Evolutionary conservation across 2,329 filamentous ascomycete species (phyloP).

Genomic region (Xylaria sp.): DNA sequence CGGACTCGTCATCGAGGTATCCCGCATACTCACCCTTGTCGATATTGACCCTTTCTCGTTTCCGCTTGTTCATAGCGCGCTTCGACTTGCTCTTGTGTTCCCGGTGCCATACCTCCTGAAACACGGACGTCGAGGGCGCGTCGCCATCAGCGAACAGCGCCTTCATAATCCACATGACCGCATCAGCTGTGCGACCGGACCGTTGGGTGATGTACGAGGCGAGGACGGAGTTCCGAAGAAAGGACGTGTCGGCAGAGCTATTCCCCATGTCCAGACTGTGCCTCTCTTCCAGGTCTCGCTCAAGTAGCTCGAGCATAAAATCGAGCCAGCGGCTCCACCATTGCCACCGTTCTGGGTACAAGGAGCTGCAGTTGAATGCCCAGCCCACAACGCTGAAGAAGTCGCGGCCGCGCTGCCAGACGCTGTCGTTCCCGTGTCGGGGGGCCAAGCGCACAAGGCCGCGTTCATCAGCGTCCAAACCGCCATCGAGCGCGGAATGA

Average conservation of each 20-base stretch:
- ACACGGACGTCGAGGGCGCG: slow-evolving; percentile 58
- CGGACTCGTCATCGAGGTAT: slow-evolving; percentile 62
- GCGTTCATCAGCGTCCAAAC: slow-evolving; percentile 55
- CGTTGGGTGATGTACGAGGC: slow-evolving; percentile 61
- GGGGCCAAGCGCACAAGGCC: slow-evolving; percentile 61
- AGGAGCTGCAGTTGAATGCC: slow-evolving; percentile 87
- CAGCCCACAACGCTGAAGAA: slow-evolving; percentile 91
- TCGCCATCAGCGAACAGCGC: slow-evolving; percentile 72
- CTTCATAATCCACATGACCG: slow-evolving; percentile 61
- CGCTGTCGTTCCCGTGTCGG: slow-evolving; percentile 66
- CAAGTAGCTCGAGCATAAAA: slow-evolving; percentile 78
- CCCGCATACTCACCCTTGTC: slow-evolving; percentile 66
- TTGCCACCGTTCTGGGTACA: slow-evolving; percentile 75
- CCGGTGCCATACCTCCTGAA: slow-evolving; percentile 69
- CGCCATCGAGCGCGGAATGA: slow-evolving; percentile 55
- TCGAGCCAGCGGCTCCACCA: slow-evolving; percentile 82
- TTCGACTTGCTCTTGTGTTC: slow-evolving; percentile 60
- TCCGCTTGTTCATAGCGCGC: slow-evolving; percentile 55
- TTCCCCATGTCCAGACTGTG: slow-evolving; percentile 52
- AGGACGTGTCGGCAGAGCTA: slow-evolving; percentile 39
- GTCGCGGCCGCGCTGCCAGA: slow-evolving; percentile 80
- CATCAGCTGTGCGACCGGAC: slow-evolving; percentile 51
- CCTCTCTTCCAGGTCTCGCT: slow-evolving; percentile 70
- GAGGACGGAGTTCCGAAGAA: slow-evolving; percentile 62
- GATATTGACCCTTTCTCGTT: slow-evolving; percentile 58